Conservation (phyloP, 2,329 filamentous ascomycete species). For the Magnaporthales sp. region DNA sequence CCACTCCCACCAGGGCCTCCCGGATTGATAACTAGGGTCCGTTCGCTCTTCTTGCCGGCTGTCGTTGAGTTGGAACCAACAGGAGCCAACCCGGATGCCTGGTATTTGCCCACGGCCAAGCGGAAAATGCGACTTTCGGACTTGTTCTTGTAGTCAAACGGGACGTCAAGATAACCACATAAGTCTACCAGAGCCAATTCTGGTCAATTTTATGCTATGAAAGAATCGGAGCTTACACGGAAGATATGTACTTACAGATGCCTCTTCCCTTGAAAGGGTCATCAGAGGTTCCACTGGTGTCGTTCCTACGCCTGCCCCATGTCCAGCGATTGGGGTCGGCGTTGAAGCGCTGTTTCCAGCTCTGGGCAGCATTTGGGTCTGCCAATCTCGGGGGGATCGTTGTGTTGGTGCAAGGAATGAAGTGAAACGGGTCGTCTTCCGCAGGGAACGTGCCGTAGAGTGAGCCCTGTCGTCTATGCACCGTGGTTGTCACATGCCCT, state of each 20-base stretch:
- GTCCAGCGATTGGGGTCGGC: slow-evolving; percentile 33
- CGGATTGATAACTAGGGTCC: slow-evolving; percentile 41
- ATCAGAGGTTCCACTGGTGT: slow-evolving; percentile 6
- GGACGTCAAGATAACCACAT: slow-evolving; percentile 38
- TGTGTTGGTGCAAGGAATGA: slow-evolving; percentile 35
- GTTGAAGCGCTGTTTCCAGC: slow-evolving; percentile 29
- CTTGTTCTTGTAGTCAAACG: slow-evolving; percentile 36
- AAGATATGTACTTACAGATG: slow-evolving; percentile 21
- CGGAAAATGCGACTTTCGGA: slow-evolving; percentile 33
- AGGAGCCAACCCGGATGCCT: slow-evolving; percentile 33
- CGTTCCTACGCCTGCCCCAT: slow-evolving; percentile 26
- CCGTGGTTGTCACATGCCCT: neutral
- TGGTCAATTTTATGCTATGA: neutral
- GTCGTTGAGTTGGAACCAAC: slow-evolving; percentile 10
- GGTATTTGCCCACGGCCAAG: slow-evolving; percentile 39
- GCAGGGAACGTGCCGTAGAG: slow-evolving; percentile 30
- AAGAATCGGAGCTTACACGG: neutral
- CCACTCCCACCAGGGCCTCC: slow-evolving; percentile 40
- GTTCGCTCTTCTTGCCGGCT: slow-evolving; percentile 28
- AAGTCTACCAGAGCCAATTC: slow-evolving; percentile 13
- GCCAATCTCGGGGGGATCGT: slow-evolving; percentile 32
- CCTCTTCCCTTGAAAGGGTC: slow-evolving; percentile 29
- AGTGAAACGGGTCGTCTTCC: slow-evolving; percentile 33
- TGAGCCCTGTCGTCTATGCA: slow-evolving; percentile 6
- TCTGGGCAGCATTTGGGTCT: slow-evolving; percentile 24